These are phyloP conservation scores for Phaeosphaeria sp. DNA, from an alignment of 2,329 filamentous ascomycete species.

Conservation along the genomic window DNA sequence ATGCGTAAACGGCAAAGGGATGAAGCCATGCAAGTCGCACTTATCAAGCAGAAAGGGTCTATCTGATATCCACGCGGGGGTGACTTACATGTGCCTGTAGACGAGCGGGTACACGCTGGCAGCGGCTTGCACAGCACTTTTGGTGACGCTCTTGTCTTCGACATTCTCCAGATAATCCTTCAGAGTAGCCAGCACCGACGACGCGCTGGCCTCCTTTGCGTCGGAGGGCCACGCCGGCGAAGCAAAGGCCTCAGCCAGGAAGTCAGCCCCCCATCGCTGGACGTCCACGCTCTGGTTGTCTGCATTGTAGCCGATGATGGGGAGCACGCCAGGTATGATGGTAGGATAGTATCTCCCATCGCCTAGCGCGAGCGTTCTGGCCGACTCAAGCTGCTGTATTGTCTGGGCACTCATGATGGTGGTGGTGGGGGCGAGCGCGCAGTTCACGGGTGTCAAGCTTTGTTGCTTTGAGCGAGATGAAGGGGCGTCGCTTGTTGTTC, in stretches of 20 bases:
- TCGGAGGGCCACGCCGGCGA: constrained; percentile 80
- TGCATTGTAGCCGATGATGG: constrained; percentile 79
- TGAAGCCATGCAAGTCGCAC: constrained; percentile 20
- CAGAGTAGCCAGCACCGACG: constrained; percentile 79
- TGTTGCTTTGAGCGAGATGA: constrained; percentile 27
- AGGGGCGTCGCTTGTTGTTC: constrained; percentile 28
- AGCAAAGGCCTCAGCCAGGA: constrained; percentile 93
- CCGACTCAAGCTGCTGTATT: constrained; percentile 84
- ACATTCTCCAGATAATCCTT: constrained; percentile 57
- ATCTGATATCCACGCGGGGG: constrained; percentile 22
- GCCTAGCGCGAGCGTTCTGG: constrained; percentile 84
- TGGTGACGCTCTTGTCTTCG: constrained; percentile 80
- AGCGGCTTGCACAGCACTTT: constrained; percentile 84
- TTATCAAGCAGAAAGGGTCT: constrained; percentile 23
- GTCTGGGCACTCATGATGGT: constrained; percentile 39
- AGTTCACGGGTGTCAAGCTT: constrained; percentile 32
- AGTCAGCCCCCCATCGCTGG: constrained; percentile 94
- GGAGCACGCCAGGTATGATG: constrained; percentile 91
- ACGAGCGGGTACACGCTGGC: constrained; percentile 93
- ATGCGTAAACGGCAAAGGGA: constrained; percentile 18
- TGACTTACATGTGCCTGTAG: constrained; percentile 90
- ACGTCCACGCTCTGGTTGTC: constrained; percentile 69
- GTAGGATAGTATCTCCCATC: constrained; percentile 89
- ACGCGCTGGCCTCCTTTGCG: constrained; percentile 80
- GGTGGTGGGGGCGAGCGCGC: constrained; percentile 15